Evolutionary conservation across 345 rosid genomes (phyloP).

Genomic region (Syzygium aqueum): DNA sequence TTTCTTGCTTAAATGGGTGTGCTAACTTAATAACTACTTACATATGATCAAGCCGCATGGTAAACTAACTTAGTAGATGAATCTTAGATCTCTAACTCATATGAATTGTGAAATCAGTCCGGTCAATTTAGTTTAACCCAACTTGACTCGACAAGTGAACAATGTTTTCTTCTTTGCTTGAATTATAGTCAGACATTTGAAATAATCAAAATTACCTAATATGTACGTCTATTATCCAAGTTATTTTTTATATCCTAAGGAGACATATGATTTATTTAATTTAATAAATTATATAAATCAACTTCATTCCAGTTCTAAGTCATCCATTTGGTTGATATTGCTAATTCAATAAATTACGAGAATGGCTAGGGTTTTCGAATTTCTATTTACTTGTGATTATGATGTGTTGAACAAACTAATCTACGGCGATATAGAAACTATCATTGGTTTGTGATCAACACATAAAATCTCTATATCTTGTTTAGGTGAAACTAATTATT

Average conservation of each 20-base stretch:
- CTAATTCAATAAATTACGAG: not conserved
- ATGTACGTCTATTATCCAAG: not conserved
- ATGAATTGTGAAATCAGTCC: rapidly evolving
- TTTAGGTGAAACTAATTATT: too few species aligned
- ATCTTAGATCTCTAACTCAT: not conserved
- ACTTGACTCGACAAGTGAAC: rapidly evolving
- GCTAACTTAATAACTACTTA: not conserved
- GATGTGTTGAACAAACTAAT: not conserved
- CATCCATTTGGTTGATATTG: not conserved
- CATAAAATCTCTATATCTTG: too few species aligned
- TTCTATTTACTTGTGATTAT: not conserved
- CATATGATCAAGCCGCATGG: not conserved
- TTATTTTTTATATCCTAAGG: not conserved
- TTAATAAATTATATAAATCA: not conserved
- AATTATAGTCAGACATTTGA: not conserved
- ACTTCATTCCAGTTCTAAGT: not conserved
- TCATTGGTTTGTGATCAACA: too few species aligned
- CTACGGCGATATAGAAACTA: too few species aligned
- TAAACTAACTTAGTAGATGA: not conserved
- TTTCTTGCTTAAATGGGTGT: not conserved
- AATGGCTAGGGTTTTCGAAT: not conserved
- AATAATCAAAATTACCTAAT: not conserved
- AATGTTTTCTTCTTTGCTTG: not conserved
- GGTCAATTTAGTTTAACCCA: not conserved
- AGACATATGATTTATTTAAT: not conserved